A percentile compares a stretch with the other conserved stretches of the same genome.
Conservation (phyloP, 257 asterid species). For the Solanum phureja region DNA sequence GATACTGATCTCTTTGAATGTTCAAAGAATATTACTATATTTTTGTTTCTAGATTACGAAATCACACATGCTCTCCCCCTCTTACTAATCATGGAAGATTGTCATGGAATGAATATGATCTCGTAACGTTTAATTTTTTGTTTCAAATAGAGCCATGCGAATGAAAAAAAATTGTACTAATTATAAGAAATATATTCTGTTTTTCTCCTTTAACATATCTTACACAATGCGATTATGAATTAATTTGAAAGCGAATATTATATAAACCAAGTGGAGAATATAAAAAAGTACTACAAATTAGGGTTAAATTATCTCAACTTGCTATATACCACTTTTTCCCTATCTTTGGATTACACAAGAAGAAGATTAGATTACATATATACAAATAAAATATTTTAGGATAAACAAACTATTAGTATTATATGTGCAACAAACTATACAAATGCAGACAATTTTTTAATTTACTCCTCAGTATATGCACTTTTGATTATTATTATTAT, state of each 20-base stretch:
- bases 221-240: background rate
- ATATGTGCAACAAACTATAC: background rate
- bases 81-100: background rate
- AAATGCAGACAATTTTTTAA: background rate
- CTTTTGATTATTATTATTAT: background rate
- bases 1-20: conserved; percentile 30
- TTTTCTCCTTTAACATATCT: background rate
- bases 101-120: background rate
- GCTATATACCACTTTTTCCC: background rate
- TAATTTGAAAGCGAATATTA: background rate
- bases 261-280: background rate
- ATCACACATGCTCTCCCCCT: conserved; percentile 22
- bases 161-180: background rate
- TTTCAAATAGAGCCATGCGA: background rate
- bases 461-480: background rate
- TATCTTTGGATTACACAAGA: background rate
- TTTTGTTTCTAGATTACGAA: conserved; percentile 35
- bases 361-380: background rate
- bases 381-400: background rate
- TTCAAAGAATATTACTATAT: conserved; percentile 18
- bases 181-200: too few relatives aligned
- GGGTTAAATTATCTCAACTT: conserved; percentile 11
- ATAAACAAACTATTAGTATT: background rate
- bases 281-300: conserved; percentile 5
- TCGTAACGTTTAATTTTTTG: rapidly evolving